Conservation (phyloP, 148 eudicot species). For the Fagopyrum tataricum region DNA sequence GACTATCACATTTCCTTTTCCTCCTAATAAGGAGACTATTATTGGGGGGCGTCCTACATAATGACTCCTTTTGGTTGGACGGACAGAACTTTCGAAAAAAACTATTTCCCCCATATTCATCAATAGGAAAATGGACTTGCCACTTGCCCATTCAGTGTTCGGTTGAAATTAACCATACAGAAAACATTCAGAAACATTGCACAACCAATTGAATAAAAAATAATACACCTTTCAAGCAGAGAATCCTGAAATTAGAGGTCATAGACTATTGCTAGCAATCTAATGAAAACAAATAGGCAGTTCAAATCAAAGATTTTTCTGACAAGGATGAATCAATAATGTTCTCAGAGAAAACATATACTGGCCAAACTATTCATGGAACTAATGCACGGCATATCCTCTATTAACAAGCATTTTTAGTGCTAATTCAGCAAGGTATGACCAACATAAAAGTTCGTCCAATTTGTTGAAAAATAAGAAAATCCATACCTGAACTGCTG, state of each 20-base stretch:
- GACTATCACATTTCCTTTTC: too few species aligned
- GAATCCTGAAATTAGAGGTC: neutral
- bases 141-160: too few species aligned
- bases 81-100: too few species aligned
- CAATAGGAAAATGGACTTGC: too few species aligned
- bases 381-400: neutral
- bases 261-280: neutral
- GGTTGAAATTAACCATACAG: too few species aligned
- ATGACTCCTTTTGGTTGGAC: too few species aligned
- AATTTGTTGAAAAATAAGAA: constrained; percentile 9
- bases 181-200: neutral
- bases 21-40: too few species aligned
- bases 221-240: neutral
- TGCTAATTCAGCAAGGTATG: neutral
- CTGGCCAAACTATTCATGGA: neutral
- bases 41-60: too few species aligned
- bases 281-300: neutral
- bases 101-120: too few species aligned
- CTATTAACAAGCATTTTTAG: neutral
- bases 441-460: neutral
- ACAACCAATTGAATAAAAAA: neutral
- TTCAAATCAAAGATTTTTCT: neutral
- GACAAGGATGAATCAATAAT: neutral
- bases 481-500: constrained; percentile 65
- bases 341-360: neutral